Conservation (phyloP, 257 asterid species). For the Lantana camara region DNA sequence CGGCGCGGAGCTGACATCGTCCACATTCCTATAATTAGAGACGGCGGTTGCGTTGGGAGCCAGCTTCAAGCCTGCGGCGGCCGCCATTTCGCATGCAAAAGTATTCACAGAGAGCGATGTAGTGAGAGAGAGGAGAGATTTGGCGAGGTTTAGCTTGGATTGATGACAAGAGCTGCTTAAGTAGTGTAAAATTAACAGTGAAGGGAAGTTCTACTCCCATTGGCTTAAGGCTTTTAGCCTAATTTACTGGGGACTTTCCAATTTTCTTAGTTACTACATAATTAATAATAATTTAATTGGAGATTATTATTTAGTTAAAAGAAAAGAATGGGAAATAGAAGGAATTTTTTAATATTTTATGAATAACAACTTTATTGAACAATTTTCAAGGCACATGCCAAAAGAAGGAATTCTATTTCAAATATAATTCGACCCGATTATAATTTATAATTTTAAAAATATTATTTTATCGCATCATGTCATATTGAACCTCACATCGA, state of each 20-base stretch:
- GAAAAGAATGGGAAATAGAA: neutral
- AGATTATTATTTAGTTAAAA: too few species aligned
- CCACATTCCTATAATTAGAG: conserved; percentile 16
- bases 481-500: too few species aligned
- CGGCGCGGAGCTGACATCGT: conserved; percentile 32
- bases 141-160: neutral
- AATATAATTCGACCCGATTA: too few species aligned
- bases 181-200: conserved; percentile 11
- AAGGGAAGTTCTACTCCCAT: too few species aligned
- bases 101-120: neutral
- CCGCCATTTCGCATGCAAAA: conserved; percentile 41
- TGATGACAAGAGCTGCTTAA: conserved; percentile 18
- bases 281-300: neutral
- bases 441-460: too few species aligned
- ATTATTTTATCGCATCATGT: too few species aligned
- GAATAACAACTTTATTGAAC: neutral
- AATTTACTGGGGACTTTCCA: conserved; percentile 10
- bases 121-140: neutral
- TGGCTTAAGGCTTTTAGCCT: neutral
- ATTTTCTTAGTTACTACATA: neutral
- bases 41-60: conserved; percentile 28
- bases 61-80: conserved; percentile 38
- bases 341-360: neutral
- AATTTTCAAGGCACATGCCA: neutral
- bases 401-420: neutral